Evolutionary conservation across 176 grass and related monocot genomes (phyloP).

Genomic region (Panicum miliaceum): DNA sequence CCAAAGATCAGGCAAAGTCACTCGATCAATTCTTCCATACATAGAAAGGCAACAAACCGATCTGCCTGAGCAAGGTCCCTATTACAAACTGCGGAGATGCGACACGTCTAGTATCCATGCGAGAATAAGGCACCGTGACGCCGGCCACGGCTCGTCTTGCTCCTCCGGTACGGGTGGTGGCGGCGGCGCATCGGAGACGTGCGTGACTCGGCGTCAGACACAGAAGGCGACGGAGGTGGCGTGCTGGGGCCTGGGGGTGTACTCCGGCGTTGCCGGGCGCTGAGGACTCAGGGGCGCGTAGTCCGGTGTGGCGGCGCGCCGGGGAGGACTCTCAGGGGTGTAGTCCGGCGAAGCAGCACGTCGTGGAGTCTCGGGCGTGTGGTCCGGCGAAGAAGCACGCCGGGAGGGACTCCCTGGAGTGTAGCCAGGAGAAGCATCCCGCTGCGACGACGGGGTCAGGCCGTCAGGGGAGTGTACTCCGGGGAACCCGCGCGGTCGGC

Average conservation of each 20-base stretch:
- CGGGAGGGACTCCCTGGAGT: too few relatives aligned
- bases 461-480: too few relatives aligned
- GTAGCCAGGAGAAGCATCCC: too few relatives aligned
- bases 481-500: too few relatives aligned
- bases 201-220: background rate
- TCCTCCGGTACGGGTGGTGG: constrained; percentile 33
- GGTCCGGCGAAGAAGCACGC: too few relatives aligned
- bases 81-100: background rate
- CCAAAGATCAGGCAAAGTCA: too few relatives aligned
- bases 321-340: background rate
- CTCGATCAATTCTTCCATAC: background rate
- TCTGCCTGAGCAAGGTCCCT: background rate
- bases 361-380: background rate
- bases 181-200: background rate
- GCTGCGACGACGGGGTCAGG: too few relatives aligned
- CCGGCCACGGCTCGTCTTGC: background rate
- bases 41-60: background rate
- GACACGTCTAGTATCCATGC: background rate
- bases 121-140: background rate
- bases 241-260: constrained; percentile 15
- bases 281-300: constrained; percentile 7
- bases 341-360: background rate
- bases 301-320: background rate
- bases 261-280: background rate
- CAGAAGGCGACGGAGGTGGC: background rate